These are phyloP conservation scores for Picea glauca DNA, from an alignment of 75 land plant genomes.

Conservation along the genomic window DNA sequence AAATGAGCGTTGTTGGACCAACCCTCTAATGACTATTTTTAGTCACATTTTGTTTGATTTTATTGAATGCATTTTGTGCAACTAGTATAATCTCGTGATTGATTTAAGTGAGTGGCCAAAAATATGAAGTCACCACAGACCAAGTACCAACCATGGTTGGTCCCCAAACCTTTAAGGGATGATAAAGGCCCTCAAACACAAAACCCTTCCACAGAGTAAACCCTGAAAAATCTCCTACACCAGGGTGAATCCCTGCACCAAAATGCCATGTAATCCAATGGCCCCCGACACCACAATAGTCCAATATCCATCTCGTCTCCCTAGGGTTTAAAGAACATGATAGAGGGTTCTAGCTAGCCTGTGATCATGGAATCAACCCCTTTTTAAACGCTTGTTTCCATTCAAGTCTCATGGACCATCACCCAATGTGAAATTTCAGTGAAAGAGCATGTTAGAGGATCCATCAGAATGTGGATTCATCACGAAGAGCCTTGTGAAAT, in stretches of 20 bases:
- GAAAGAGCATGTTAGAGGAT: conserved; percentile 1
- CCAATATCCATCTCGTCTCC: neutral
- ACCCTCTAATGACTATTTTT: too few relatives aligned
- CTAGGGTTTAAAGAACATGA: neutral
- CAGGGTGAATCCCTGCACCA: neutral
- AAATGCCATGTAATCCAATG: neutral
- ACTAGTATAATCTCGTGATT: too few relatives aligned
- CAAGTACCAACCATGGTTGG: neutral
- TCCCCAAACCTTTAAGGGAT: neutral
- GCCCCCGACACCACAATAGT: neutral
- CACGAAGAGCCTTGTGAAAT: conserved; percentile 8
- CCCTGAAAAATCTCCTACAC: too few relatives aligned
- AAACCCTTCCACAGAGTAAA: neutral
- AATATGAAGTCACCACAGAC: neutral
- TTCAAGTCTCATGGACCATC: neutral
- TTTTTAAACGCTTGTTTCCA: neutral
- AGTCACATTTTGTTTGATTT: too few relatives aligned
- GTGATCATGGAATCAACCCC: conserved; percentile 6
- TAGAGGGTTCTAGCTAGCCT: neutral
- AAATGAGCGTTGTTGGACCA: too few relatives aligned
- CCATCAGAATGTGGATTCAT: neutral
- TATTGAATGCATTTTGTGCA: too few relatives aligned
- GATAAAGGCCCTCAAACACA: neutral
- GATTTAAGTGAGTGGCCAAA: too few relatives aligned
- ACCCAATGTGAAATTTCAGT: neutral